Base-by-base conservation (phyloP, 2,329 filamentous ascomycete genomes). In the Dothistroma pini region DNA sequence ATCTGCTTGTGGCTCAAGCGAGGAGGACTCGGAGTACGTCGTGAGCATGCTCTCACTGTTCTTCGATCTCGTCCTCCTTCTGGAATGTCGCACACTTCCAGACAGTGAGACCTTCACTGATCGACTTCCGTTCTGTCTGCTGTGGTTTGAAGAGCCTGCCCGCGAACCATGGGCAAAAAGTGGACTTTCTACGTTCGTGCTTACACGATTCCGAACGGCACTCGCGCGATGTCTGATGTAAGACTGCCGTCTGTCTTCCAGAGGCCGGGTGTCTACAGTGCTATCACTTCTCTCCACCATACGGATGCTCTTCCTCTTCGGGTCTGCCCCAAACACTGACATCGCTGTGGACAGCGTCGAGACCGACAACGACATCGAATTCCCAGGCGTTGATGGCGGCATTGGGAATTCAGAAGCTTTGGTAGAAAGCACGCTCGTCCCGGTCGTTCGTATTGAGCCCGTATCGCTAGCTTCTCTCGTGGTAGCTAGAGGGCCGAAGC, bases 141-240 rank as follows among this genome's bases (percentile, higher is more conserved):
- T 57, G 14, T 65, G 63, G 51, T 57, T 57, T 4, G 67, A 68
- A 5, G 67, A 68, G 7, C 53, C 56, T 16, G 63, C 64, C 34
- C 67, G 62, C n/a, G 68, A 70, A 16, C 66, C 69, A 48, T 74
- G 74, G 5, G 74, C 72, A 60, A 80, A 79, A 38, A 80, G 75
- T 41, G 69, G 71, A 54, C 66, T 71, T 4, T 77, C 75, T 14
- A 73, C 70, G 34, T 70, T 72, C 12, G 70, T 74, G 19, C 73
- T 74, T 6, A 47, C 34, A 12, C 57, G 8, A 47, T 35, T 51
- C 29, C 31, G 56, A n/a, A 57, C 31, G 14, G 44, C 41, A n/a
- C 62, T 70, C 1, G 75, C 75, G 38, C 78, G 73, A 59, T 79
- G 76, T 16, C 74, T 68, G 49, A 79, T 76, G 64, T 75, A 79